Conservation (phyloP, 352 stramenopile genomes). For the Phytopythium oedochilum region DNA sequence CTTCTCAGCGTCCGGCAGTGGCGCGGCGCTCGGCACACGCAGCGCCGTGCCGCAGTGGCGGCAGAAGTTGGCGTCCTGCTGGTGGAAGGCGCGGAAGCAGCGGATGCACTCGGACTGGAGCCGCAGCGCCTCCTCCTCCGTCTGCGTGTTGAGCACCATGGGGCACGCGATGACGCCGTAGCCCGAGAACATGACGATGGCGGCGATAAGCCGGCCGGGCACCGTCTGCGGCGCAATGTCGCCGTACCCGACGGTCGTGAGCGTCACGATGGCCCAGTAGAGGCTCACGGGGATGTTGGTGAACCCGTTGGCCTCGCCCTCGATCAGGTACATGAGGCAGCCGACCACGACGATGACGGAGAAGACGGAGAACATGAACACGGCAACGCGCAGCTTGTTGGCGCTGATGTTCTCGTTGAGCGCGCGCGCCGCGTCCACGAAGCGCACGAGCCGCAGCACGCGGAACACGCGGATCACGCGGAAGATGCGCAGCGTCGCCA, state of each 20-base stretch:
- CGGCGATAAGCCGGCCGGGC: constrained; percentile 72
- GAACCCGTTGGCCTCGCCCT: constrained; percentile 71
- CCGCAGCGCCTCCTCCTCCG: constrained; percentile 39
- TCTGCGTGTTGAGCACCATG: constrained; percentile 66
- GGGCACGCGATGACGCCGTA: constrained; percentile 86
- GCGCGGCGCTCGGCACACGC: constrained; percentile 20
- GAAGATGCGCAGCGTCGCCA: constrained; percentile 73
- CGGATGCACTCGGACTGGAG: constrained; percentile 69
- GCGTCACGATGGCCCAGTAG: constrained; percentile 87
- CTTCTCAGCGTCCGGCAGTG: neutral
- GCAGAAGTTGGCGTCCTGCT: constrained; percentile 81
- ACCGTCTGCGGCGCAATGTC: constrained; percentile 83
- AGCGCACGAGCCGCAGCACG: constrained; percentile 62
- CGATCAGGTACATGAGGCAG: constrained; percentile 82
- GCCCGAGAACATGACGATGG: constrained; percentile 82
- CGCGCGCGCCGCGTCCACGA: constrained; percentile 60
- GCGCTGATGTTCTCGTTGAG: constrained; percentile 76
- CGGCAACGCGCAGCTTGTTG: constrained; percentile 74
- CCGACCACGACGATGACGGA: constrained; percentile 80
- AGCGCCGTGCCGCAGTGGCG: constrained; percentile 63
- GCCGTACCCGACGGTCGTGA: constrained; percentile 85
- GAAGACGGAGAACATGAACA: constrained; percentile 74
- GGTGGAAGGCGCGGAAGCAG: constrained; percentile 70
- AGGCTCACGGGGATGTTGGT: constrained; percentile 87
- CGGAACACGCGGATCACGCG: constrained; percentile 77